Evolutionary conservation across 2,329 filamentous ascomycete species (phyloP), one percentile per base, ranked within the genome.

Genomic region (Ramichloridium luteum): DNA sequence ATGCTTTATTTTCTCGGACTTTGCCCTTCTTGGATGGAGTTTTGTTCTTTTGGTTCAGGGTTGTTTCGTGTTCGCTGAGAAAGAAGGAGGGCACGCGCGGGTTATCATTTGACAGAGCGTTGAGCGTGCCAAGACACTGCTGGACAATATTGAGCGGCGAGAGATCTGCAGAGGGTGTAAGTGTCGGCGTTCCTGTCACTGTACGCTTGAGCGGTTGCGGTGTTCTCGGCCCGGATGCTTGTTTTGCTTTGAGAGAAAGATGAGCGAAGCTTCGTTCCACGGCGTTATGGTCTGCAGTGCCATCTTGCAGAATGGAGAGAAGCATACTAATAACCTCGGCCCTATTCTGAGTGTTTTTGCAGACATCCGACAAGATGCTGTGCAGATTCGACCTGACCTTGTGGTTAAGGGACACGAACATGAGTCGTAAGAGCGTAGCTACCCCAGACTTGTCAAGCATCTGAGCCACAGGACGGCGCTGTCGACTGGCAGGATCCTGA

Each of bases 361-460:
- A 96, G 15, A 96, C 78, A 44, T 93, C 84, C 40, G 83, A 75
- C 31, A 98, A 76, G 32, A 98, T 82, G 34, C 79, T 77, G 53
- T 90, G 88, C 32, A 98, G 68, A 37, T 84, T 81, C 39, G 70
- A 74, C 44, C 85, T 82, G 29, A 90, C 79, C 39, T 82, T 90
- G 13, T 82, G 83, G 42, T 88, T 82, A 44, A 94, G 83, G 28
- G 83, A 80, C 47, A 96, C 85, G 55, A 98, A 98, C 88, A 98
- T 94, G 6, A 98, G 70, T n/a, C 92, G 82, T 26, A 98, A 68
- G 18, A 98, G 65, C n/a, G 90, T 96, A 15, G 92, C 90, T 43
- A 98, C 78, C 15, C 92, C 90, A 28, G 86, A 72, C 59, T 93
- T 94, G 57, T 98, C 90, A 16, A 98, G 72, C 80, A 98, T 93